phyloP scores from a whole-genome alignment of 2,329 filamentous ascomycete species.

The Sclerotinia borealis region DNA sequence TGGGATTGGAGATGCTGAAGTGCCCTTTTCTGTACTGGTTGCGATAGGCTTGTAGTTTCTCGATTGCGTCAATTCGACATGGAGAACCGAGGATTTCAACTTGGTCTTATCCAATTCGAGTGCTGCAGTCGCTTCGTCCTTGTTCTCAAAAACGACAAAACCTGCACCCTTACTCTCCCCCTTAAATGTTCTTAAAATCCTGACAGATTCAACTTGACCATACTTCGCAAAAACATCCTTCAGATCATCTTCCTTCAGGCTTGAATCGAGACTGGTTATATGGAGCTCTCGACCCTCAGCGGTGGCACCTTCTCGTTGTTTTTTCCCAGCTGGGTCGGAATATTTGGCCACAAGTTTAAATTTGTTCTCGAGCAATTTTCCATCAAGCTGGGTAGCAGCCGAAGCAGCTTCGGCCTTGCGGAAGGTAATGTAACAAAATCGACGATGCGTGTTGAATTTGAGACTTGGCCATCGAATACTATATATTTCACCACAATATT shows the following conservation, averaged over 20 bases:
- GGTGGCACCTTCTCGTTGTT: constrained; percentile 70
- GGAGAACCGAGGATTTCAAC: constrained; percentile 60
- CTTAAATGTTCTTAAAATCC: constrained; percentile 60
- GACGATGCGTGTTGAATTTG: constrained; percentile 78
- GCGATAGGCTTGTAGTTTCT: constrained; percentile 52
- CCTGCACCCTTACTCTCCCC: constrained; percentile 71
- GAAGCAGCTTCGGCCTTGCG: constrained; percentile 60
- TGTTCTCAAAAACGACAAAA: constrained; percentile 70
- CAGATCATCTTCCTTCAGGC: constrained; percentile 61
- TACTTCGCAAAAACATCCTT: constrained; percentile 66
- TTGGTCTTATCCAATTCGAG: constrained; percentile 65
- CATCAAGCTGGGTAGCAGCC: constrained; percentile 67
- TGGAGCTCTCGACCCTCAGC: constrained; percentile 87
- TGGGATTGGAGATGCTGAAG: constrained; percentile 31
- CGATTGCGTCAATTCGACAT: constrained; percentile 55
- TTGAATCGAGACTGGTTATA: constrained; percentile 61
- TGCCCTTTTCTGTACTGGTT: constrained; percentile 36
- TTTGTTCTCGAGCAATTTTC: constrained; percentile 59
- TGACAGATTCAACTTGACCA: constrained; percentile 66
- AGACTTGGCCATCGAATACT: constrained; percentile 86
- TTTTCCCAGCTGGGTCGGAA: constrained; percentile 74
- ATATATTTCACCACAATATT: constrained; percentile 72
- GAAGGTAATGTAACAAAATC: constrained; percentile 97
- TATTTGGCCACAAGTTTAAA: constrained; percentile 71
- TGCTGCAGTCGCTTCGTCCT: constrained; percentile 63